phyloP scores from a whole-genome alignment of 768 basidiomycete genomes.

The Suillus decipiens region DNA sequence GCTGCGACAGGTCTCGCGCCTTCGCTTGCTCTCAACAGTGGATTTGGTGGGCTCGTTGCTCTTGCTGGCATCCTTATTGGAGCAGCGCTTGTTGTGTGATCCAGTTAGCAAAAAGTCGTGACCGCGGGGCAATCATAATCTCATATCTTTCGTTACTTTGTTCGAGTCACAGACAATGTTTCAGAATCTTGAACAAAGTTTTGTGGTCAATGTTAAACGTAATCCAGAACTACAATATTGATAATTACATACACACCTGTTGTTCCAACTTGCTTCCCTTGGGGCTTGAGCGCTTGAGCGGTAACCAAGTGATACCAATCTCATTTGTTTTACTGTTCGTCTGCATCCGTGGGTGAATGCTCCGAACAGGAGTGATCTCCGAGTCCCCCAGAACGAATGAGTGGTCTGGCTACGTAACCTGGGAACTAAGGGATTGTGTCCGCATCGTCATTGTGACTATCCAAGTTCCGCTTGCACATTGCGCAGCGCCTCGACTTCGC shows the following conservation, averaged over 20 bases:
- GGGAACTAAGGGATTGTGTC: background rate
- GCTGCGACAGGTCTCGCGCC: slow-evolving; percentile 21
- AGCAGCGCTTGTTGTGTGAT: slow-evolving; percentile 26
- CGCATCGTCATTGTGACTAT: background rate
- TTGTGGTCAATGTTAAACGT: background rate
- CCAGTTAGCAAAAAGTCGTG: background rate
- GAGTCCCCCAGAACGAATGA: background rate
- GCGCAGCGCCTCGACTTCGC: background rate
- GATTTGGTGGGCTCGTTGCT: slow-evolving; percentile 25
- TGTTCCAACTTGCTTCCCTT: too few species aligned
- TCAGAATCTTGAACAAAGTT: background rate
- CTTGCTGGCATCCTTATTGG: slow-evolving; percentile 29
- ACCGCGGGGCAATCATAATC: background rate
- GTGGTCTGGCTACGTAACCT: too few species aligned
- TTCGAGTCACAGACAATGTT: background rate
- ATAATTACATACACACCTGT: background rate
- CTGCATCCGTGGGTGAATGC: too few species aligned
- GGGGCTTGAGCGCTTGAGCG: background rate
- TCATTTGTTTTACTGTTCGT: background rate
- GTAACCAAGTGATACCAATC: background rate
- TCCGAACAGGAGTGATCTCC: background rate
- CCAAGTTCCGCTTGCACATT: background rate
- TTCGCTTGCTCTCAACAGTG: slow-evolving; percentile 20
- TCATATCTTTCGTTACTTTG: background rate
- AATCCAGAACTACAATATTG: background rate